Base-by-base conservation (phyloP, 2,329 filamentous ascomycete genomes). In the Tothia fuscella region DNA sequence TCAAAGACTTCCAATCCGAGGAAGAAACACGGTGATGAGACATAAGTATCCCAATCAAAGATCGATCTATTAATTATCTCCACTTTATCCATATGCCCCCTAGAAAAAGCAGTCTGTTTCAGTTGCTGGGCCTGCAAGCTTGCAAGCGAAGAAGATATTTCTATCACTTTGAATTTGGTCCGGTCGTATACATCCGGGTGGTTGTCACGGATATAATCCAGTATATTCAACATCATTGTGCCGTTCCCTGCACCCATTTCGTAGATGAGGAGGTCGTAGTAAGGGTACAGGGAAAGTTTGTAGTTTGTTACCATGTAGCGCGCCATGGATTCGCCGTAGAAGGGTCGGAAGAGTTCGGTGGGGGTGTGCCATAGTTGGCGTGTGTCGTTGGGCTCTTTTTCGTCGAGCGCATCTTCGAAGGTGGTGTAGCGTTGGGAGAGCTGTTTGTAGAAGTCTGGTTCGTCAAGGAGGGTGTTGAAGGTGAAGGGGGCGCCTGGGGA, bases 331-430 rank as follows among this genome's bases (percentile, higher is more conserved):
- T 98, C 88, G 56, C 89, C 93, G 59, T 98, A 98, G 63, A 89
- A 93, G 0, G 93, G 91, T 24, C 85, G 77, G 66, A 98, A 98
- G 16, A 98, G 76, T 66, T 98, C 91, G 0, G 91, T 98, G 0
- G 93, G 91, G 10, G 91, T 98, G 61, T 98, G 93, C 91, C 91
- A 98, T 34, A 98, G 71, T 65, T 98, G 91, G 7, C 91, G 78
- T 30, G 84, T 81, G 36, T 82, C 76, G 65, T 84, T 76, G 35
- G 74, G 74, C 17, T 80, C 69, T 45, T 74, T 70, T 34, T 72
- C 74, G 59, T 98, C 93, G 44, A 98, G 74, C 17, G 69, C 66
- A 57, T 96, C 86, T 62, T 98, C 91, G 55, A 98, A 96, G 49
- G 84, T 77, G 35, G 78, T 82, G 60, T 96, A 98, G 47, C 86